Base-by-base conservation (phyloP, 495 filamentous ascomycete species). In the Oidiodendron maius region DNA sequence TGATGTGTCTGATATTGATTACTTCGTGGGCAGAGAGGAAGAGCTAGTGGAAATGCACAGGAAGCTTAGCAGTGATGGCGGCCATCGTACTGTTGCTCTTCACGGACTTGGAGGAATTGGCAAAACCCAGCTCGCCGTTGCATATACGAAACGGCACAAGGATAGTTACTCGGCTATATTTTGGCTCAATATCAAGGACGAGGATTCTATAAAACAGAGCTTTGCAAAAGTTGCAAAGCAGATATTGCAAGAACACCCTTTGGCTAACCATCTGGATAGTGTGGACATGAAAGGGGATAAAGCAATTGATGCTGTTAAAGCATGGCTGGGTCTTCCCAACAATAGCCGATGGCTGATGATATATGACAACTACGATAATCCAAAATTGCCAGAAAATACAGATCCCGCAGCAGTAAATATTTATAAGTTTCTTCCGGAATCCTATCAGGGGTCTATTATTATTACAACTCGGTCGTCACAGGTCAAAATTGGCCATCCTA, bases 291-390 rank as follows among this genome's bases (percentile, higher is more conserved):
- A 50, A 13, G 47, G 56, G n/a, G 56, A 64, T 62, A 35, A 58
- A 37, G 44, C 53, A 26, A 44, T 62, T 18, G 40, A 51, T 34
- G 53, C 57, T 48, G 61, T 67, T 20, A 65, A 60, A 48, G 48
- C 40, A 20, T 69, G 65, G 68, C 64, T 68, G 11, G 30, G 51
- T 25, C 67, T 65, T 60, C 49, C 67, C 55, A 59, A 46, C 51
- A 67, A 34, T 47, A 69, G 35, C 56, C 58, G 60, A 45, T 72
- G 66, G 63, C n/a, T n/a, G n/a, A n/a, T n/a, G n/a, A n/a, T n/a
- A n/a, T n/a, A n/a, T n/a, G n/a, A n/a, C n/a, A n/a, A 60, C 50
- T 64, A 61, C 23, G 69, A 75, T 46, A 52, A 36, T 30, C 64
- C 21, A 46, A 69, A 60, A 30, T 25, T 57, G n/a, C 25, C 50